Conservation (phyloP, 225 moss, liverwort and hornwort species). For the Marchantia paleacea region DNA sequence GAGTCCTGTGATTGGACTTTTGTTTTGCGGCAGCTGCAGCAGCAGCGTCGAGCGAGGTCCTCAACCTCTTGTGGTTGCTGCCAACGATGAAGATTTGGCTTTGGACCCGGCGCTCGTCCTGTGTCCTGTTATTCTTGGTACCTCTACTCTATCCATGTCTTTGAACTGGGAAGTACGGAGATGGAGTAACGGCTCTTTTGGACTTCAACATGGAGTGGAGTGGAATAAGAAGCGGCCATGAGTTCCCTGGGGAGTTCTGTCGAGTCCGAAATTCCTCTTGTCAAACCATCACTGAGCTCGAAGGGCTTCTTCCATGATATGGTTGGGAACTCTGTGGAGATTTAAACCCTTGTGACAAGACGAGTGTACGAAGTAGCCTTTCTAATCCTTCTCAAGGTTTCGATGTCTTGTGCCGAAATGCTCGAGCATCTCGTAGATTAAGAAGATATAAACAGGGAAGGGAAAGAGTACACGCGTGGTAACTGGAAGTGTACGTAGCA, state of each 20-base stretch:
- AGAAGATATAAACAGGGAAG: background rate
- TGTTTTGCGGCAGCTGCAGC: background rate
- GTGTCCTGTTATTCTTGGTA: background rate
- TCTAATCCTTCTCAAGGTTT: background rate
- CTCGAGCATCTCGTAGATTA: background rate
- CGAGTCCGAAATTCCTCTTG: background rate
- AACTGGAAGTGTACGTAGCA: background rate
- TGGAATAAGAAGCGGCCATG: background rate
- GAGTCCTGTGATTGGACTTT: slow-evolving; percentile 2
- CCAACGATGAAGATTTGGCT: background rate
- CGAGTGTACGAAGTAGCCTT: background rate
- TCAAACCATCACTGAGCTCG: background rate
- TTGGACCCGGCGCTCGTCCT: background rate
- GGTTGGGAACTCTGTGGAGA: background rate
- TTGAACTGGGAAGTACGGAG: background rate
- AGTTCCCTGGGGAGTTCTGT: background rate
- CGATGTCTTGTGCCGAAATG: background rate
- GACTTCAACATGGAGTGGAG: background rate
- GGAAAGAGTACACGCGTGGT: background rate
- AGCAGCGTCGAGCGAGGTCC: background rate
- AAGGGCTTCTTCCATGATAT: background rate
- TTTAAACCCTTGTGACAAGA: background rate
- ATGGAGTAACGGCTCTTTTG: background rate
- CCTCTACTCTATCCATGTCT: background rate
- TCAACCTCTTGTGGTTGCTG: background rate